phyloP scores from a whole-genome alignment of 2,329 filamentous ascomycete genomes.

The Alternaria viburni region DNA sequence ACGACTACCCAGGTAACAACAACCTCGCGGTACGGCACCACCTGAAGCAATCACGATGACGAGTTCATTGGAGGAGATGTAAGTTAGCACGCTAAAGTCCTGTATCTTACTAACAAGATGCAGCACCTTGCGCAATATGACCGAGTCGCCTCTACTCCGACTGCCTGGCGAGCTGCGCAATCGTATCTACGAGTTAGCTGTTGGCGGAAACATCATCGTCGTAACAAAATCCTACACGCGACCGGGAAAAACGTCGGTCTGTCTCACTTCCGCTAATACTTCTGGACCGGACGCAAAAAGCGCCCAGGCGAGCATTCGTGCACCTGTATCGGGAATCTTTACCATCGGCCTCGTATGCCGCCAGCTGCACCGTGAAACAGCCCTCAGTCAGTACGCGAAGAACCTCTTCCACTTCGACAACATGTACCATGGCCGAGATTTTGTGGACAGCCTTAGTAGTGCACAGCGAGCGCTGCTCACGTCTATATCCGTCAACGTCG shows the following conservation, averaged over 20 bases:
- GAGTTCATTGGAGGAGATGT: background rate
- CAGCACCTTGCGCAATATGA: background rate
- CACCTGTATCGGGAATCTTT: background rate
- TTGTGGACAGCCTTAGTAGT: background rate
- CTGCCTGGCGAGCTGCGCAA: background rate
- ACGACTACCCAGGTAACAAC: no score
- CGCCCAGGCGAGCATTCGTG: no score
- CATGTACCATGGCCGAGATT: background rate
- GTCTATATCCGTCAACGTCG: background rate
- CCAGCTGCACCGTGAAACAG: background rate
- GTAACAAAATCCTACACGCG: no score
- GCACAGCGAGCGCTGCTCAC: background rate
- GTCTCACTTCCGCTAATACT: no score
- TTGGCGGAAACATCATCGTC: background rate
- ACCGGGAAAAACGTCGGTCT: no score
- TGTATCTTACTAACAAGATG: background rate
- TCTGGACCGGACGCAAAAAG: no score
- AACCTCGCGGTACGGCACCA: background rate
- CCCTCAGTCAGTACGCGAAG: background rate
- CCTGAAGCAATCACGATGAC: background rate
- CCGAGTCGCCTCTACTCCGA: background rate
- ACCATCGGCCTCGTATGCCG: background rate
- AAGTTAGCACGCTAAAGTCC: background rate
- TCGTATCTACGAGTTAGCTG: background rate
- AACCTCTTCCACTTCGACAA: background rate